Base-by-base conservation (phyloP, 1,139 yeast species). In the Dujonia santamariae region DNA sequence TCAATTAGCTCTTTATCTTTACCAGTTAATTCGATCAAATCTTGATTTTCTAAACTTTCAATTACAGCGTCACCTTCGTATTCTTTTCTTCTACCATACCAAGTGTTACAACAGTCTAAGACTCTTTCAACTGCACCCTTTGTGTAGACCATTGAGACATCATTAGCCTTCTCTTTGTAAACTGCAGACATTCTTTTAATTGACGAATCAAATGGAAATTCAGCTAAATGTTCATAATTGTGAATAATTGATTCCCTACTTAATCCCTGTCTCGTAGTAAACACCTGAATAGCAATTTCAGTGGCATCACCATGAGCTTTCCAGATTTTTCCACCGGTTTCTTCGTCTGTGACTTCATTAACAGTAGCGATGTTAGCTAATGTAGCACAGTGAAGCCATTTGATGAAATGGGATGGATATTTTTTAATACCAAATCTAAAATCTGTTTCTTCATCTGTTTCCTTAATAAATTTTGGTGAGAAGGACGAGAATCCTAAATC, bases 121-220 rank as follows among this genome's bases (percentile, higher is more conserved):
- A 75, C 49, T 21, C 71, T 53, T 46, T 75, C 80, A 7, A 76
- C 78, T 0, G 80, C 80, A 39, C 80, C 80, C 45, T 75, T 75
- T 19, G 74, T 64, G 39, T 65, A 59, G 21, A 72, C 54, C 20
- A 46, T 28, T 16, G 44, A 31, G 16, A 37, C 38, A 3, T 37
- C 55, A 9, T 41, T 33, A 2, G 39, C 41, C 5, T 42, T 39
- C 12, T 53, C 41, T 16, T 54, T 45, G 40, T 68, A 66, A n/a
- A 71, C 50, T 1, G 69, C 65, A 3, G 75, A 65, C 77, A 71
- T 71, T 42, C 73, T 54, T 50, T 71, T 71, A 37, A 61, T 56
- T 13, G 63, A 51, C 11, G 63, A 58, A 42, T 61, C 67, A 33
- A 61, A 61, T 0, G 67, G 66, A 35, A 46, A 59, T 36, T 61